Evolutionary conservation across 306 rosid genomes (phyloP).

Genomic region (Vigna mungo): DNA sequence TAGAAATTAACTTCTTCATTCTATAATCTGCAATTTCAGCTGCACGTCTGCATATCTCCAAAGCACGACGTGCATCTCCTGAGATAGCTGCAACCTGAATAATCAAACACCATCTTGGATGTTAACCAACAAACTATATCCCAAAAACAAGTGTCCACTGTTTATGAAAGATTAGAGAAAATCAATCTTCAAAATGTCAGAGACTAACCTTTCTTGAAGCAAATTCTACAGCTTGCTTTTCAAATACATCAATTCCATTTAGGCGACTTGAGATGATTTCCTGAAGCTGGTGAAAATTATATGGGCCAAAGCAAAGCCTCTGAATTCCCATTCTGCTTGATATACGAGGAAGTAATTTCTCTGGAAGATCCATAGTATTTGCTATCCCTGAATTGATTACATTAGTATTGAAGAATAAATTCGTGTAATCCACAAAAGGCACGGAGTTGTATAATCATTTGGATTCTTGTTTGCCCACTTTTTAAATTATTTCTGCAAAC

Average conservation of each 20-base stretch:
- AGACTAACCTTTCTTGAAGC: conserved; percentile 84
- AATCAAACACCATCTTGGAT: conserved; percentile 37
- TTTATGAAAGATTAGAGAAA: conserved; percentile 29
- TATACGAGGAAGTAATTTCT: conserved; percentile 98
- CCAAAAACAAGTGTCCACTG: conserved; percentile 23
- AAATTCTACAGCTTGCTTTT: conserved; percentile 82
- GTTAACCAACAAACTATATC: conserved; percentile 24
- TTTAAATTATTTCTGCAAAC: conserved; percentile 6
- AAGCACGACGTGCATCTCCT: conserved; percentile 97
- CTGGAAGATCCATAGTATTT: conserved; percentile 99
- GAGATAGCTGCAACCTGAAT: conserved; percentile 94
- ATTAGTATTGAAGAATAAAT: conserved; percentile 37
- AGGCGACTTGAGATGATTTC: conserved; percentile 90
- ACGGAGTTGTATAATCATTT: conserved; percentile 22
- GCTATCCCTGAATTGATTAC: conserved; percentile 77
- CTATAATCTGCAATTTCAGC: conserved; percentile 91
- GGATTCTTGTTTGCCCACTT: conserved; percentile 27
- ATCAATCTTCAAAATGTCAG: conserved; percentile 31
- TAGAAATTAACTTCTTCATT: conserved; percentile 56
- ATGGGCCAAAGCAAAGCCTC: conserved; percentile 96
- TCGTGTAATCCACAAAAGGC: conserved; percentile 35
- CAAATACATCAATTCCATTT: conserved; percentile 86
- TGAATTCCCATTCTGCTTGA: conserved; percentile 99
- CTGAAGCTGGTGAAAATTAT: conserved; percentile 91
- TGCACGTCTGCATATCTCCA: conserved; percentile 93